phyloP scores from a whole-genome alignment of 2,329 filamentous ascomycete species.

The Sphaerostilbella broomeana region DNA sequence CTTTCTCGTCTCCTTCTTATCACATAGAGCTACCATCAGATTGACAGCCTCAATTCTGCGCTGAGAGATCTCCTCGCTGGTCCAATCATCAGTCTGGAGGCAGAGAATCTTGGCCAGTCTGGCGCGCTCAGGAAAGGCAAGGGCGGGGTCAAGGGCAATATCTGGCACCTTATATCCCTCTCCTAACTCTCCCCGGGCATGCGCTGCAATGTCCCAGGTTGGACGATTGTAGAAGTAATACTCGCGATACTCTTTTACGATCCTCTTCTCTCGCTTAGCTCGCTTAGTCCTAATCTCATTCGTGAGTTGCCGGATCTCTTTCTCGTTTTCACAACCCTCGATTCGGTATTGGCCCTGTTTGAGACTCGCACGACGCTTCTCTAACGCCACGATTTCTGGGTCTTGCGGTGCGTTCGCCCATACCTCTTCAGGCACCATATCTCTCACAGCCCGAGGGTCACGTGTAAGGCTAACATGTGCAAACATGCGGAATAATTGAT shows the following conservation, averaged over 20 bases:
- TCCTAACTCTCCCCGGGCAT: constrained; percentile 14
- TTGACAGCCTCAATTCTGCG: constrained; percentile 15
- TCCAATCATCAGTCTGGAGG: constrained; percentile 13
- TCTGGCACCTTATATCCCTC: constrained; percentile 17
- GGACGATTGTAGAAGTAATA: constrained; percentile 24
- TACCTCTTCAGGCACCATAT: constrained; percentile 26
- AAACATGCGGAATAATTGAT: constrained; percentile 13
- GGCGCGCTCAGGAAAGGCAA: constrained; percentile 15
- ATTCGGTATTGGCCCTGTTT: constrained; percentile 23
- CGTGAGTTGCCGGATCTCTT: constrained; percentile 19
- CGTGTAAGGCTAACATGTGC: constrained; percentile 21
- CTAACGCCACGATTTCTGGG: constrained; percentile 21
- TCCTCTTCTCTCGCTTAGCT: constrained; percentile 13
- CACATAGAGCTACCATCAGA: constrained; percentile 17
- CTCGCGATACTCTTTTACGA: constrained; percentile 20
- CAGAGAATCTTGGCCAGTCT: constrained; percentile 16
- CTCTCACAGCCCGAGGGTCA: constrained; percentile 19
- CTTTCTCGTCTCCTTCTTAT: constrained; percentile 19
- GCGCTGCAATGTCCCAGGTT: constrained; percentile 24
- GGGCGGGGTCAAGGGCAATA: no score
- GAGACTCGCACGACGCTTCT: constrained; percentile 17
- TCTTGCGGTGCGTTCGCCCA: constrained; percentile 20
- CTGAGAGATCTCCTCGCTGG: constrained; percentile 13
- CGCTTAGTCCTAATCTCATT: constrained; percentile 19
- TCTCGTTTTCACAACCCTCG: constrained; percentile 18